Evolutionary conservation across 2,329 filamentous ascomycete genomes (phyloP), one percentile per base, ranked within the genome.

Genomic region (Tolypocladium paradoxum): DNA sequence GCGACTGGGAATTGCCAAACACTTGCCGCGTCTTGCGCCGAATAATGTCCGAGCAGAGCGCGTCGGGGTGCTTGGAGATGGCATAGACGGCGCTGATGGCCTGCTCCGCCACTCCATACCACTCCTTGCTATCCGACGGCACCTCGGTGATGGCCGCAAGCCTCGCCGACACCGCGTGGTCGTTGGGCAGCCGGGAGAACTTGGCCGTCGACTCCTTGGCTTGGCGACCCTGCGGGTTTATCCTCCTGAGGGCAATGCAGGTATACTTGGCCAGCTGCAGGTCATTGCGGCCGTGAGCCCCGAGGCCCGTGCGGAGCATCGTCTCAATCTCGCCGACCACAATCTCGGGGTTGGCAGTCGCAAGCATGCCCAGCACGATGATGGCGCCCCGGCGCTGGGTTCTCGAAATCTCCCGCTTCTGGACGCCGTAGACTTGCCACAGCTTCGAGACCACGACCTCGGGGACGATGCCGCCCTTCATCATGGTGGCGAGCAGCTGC

Each of bases 391-490:
- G 82, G 57, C 93, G 82, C 68, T 97, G 93, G 2, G 84, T 92
- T 62, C 84, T 87, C 0, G 93, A 97, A 46, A 96, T 96, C 54
- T 96, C 91, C 56, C 88, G 85, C 72, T 86, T 93, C 65, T 96
- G 91, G 46, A 96, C 86, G 38, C 92, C 90, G 64, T 99, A 99
- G 3, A 99, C 91, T 64, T 96, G 90, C 93, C 95, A 99, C 6
- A 99, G 76, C 73, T 97, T 99, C 51, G 87, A 80, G 49, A 97
- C 80, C 49, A 99, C 92, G 1, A 87, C 75, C 22, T 95, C 90
- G 2, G 88, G 86, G 57, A 99, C 85, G 67, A 91, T 81, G 16
- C 90, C 89, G 37, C 86, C 85, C 70, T 91, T 95, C 89, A 96
- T 96, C 93, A 99, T 99, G 0, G 90, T 97, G 57, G 88, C 90